phyloP scores from a whole-genome alignment of 2,329 filamentous ascomycete genomes.

The Alternaria conjuncta region DNA sequence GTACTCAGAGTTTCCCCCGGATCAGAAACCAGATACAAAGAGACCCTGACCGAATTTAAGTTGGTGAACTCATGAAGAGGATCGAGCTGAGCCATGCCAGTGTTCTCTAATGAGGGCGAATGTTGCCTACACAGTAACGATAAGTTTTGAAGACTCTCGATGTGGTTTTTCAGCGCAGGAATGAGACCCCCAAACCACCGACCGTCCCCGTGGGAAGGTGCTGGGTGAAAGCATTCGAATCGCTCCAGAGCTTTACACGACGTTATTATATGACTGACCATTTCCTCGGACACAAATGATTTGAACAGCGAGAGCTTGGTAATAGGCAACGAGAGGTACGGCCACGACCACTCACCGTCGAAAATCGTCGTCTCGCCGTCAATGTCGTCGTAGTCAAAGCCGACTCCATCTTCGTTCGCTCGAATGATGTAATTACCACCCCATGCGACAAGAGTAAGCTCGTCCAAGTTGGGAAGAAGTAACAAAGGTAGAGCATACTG shows the following conservation, averaged over 20 bases:
- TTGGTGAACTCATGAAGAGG: not conserved
- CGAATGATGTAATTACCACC: no score
- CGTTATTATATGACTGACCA: not conserved
- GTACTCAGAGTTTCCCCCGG: not conserved
- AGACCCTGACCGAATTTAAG: not conserved
- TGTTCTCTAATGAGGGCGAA: not conserved
- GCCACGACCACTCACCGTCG: not conserved
- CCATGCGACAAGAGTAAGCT: not conserved
- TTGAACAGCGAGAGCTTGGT: not conserved
- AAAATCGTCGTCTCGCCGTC: no score
- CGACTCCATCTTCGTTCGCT: no score
- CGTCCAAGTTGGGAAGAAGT: not conserved
- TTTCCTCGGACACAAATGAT: accelerated
- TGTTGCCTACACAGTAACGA: not conserved
- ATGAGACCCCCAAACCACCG: not conserved
- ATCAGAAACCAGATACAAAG: not conserved
- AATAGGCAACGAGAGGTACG: no score
- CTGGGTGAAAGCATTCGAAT: not conserved
- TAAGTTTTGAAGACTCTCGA: not conserved
- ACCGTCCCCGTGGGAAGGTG: no score
- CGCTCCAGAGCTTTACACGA: not conserved
- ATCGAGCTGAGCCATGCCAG: not conserved
- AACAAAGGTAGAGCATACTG: not conserved
- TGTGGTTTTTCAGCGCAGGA: not conserved
- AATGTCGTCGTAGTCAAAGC: no score